A percentile compares a stretch with the other conserved stretches of the same genome.
phyloP scores from a whole-genome alignment of 768 basidiomycete species.

The Candolleomyces aberdarensis region DNA sequence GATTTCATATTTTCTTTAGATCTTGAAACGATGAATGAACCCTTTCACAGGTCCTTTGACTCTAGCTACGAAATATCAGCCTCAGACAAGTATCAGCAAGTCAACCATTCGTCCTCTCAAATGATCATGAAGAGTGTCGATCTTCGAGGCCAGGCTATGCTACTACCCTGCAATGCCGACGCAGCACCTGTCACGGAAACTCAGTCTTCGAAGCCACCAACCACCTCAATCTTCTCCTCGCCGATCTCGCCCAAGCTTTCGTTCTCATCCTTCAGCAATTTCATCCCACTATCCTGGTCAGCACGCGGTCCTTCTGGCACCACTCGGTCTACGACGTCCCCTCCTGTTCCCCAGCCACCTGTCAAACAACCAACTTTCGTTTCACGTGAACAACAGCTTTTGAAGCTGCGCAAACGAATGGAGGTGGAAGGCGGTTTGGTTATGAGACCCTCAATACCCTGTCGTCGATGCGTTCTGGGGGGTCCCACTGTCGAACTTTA shows the following conservation, averaged over 20 bases:
- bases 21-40: slow-evolving; percentile 29
- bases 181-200: background rate
- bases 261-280: background rate
- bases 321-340: slow-evolving; percentile 20
- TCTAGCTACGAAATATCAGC: slow-evolving; percentile 17
- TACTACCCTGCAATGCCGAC: background rate
- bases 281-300: slow-evolving; percentile 10
- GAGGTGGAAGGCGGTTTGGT: slow-evolving; percentile 32
- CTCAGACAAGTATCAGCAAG: slow-evolving; percentile 10
- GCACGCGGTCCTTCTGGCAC: background rate
- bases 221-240: background rate
- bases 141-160: slow-evolving; percentile 32
- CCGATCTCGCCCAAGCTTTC: slow-evolving; percentile 1
- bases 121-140: slow-evolving; percentile 40
- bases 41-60: slow-evolving; percentile 39
- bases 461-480: slow-evolving; percentile 36
- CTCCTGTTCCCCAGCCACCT: background rate
- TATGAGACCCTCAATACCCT: slow-evolving; percentile 27
- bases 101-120: slow-evolving; percentile 14
- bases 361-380: slow-evolving; percentile 35
- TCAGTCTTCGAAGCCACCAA: background rate
- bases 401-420: slow-evolving; percentile 56
- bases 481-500: no score
- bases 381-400: slow-evolving; percentile 63
- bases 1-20: slow-evolving; percentile 39